Evolutionary conservation across 2,329 filamentous ascomycete species (phyloP).

Genomic region (Trichoderma sp.): DNA sequence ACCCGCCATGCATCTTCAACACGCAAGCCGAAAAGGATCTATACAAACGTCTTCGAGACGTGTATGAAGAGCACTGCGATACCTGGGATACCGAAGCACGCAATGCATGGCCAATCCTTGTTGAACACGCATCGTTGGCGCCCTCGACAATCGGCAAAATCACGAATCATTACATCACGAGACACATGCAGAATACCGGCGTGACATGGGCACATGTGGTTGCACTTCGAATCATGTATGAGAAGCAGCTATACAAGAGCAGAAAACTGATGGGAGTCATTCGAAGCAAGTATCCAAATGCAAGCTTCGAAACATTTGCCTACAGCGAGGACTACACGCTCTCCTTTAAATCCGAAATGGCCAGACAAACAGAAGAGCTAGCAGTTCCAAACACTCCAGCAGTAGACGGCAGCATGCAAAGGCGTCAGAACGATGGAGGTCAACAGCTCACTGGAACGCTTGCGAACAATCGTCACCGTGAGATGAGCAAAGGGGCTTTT

Average conservation of each 20-base stretch:
- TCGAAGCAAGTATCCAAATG: constrained; percentile 15
- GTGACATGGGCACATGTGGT: constrained; percentile 29
- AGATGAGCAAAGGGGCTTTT: neutral
- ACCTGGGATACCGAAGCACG: constrained; percentile 24
- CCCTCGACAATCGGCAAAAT: constrained; percentile 23
- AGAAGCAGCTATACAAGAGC: constrained; percentile 18
- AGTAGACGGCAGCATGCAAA: neutral
- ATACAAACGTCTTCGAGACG: neutral
- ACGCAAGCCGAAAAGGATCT: constrained; percentile 11
- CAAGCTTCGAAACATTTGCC: neutral
- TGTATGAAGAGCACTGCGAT: neutral
- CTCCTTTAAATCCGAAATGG: neutral
- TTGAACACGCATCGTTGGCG: constrained; percentile 24
- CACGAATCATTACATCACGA: constrained; percentile 22
- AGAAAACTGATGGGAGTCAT: constrained; percentile 10
- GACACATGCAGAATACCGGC: neutral
- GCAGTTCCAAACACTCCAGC: neutral
- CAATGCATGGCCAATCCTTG: constrained; percentile 20
- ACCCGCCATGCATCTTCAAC: constrained; percentile 17
- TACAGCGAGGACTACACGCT: constrained; percentile 5
- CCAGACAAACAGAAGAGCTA: neutral
- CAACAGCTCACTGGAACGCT: too few species aligned
- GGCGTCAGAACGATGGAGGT: neutral
- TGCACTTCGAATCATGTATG: constrained; percentile 24
- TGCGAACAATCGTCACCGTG: neutral